phyloP scores from a whole-genome alignment of 768 basidiomycete species.

The Cystobasidium onofrii region DNA sequence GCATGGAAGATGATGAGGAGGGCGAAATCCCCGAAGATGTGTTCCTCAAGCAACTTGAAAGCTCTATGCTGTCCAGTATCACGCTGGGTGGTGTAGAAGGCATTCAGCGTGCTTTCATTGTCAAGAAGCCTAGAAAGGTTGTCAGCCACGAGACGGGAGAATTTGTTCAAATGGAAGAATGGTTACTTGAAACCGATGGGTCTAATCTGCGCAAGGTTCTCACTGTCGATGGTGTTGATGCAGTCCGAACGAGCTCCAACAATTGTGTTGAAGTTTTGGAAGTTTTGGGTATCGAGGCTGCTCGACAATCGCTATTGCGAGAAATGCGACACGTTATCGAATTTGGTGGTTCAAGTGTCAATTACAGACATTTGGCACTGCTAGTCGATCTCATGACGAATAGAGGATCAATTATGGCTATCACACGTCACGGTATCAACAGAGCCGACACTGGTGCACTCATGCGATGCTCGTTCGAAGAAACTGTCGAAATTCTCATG shows the following conservation, averaged over 20 bases:
- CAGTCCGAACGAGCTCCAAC: constrained; percentile 88
- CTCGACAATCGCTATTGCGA: constrained; percentile 84
- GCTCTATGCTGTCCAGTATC: constrained; percentile 91
- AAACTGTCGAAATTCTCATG: constrained; percentile 98
- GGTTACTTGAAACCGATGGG: constrained; percentile 96
- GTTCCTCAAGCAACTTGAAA: constrained; percentile 90
- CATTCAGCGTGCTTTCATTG: constrained; percentile 87
- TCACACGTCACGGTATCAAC: constrained; percentile 98
- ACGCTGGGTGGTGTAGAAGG: constrained; percentile 84
- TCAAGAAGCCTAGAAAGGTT: constrained; percentile 70
- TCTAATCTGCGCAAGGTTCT: constrained; percentile 92
- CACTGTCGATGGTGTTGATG: constrained; percentile 90
- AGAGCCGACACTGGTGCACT: constrained; percentile 96
- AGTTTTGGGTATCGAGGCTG: constrained; percentile 93
- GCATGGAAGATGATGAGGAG: constrained; percentile 56
- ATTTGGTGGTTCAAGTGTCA: constrained; percentile 99
- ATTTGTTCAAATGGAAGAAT: constrained; percentile 55
- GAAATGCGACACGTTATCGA: constrained; percentile 93
- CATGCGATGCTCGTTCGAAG: constrained; percentile 98
- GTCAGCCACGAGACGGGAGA: constrained; percentile 56
- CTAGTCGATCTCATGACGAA: constrained; percentile 98
- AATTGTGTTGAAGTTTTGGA: constrained; percentile 90
- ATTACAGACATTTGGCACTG: constrained; percentile 92
- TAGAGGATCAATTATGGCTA: constrained; percentile 85
- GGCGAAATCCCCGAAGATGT: constrained; percentile 79